Evolutionary conservation across 768 basidiomycete genomes (phyloP).

Genomic region (Gloeostereum incarnatum): DNA sequence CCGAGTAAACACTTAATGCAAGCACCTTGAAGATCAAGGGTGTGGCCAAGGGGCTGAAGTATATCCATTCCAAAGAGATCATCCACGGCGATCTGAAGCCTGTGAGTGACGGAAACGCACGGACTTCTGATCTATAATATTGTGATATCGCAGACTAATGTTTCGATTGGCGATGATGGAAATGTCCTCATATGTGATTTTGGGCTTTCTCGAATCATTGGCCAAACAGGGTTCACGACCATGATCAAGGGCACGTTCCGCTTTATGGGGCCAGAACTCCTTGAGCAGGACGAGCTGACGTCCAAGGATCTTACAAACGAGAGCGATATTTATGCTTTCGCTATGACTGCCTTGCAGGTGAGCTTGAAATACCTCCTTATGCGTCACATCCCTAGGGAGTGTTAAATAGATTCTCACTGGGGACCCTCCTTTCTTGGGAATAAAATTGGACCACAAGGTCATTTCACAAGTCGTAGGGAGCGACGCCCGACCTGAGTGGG

Average conservation of each 20-base stretch:
- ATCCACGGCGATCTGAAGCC: slow-evolving; percentile 16
- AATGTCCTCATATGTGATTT: slow-evolving; percentile 14
- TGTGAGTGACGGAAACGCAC: slow-evolving; percentile 10
- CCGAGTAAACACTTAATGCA: not conserved
- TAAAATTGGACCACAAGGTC: no score
- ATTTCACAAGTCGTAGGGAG: no score
- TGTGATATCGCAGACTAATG: slow-evolving; percentile 9
- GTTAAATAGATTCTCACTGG: not conserved
- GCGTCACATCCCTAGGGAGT: not conserved
- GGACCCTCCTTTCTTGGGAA: no score
- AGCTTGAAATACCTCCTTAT: not conserved
- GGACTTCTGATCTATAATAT: not conserved
- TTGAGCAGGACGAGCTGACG: slow-evolving; percentile 1
- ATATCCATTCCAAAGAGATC: slow-evolving; percentile 12
- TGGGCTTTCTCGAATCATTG: slow-evolving; percentile 11
- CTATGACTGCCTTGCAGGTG: slow-evolving; percentile 10
- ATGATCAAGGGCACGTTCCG: slow-evolving; percentile 9
- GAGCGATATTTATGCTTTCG: slow-evolving; percentile 13
- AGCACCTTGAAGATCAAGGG: slow-evolving; percentile 8
- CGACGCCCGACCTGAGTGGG: no score
- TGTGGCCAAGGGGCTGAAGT: slow-evolving; percentile 11
- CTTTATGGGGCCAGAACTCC: slow-evolving; percentile 13
- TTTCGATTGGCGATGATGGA: slow-evolving; percentile 12
- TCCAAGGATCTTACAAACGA: not conserved
- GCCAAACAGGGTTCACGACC: slow-evolving; percentile 7